Percentiles rank a stretch among this genome's conserved stretches.
These are phyloP conservation scores for Termitomyces sp. DNA, from an alignment of 768 basidiomycete species.

Conservation along the genomic window DNA sequence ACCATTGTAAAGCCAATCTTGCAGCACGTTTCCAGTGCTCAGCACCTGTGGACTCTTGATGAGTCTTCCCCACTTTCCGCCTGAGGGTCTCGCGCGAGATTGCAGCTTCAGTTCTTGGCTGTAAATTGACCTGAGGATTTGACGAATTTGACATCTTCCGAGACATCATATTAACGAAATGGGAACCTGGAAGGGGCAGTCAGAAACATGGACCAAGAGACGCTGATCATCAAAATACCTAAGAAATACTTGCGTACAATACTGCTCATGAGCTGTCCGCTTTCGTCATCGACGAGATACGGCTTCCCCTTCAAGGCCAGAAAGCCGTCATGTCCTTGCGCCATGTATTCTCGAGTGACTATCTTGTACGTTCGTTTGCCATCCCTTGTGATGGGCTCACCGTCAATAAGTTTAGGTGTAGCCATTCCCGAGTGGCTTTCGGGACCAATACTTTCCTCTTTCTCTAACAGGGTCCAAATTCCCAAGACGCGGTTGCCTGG, in stretches of 20 bases:
- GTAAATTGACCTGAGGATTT: conserved; percentile 22
- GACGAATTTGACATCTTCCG: conserved; percentile 26
- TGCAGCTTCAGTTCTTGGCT: conserved; percentile 37
- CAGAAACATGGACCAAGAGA: not conserved
- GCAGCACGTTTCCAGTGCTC: conserved; percentile 47
- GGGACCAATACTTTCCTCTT: conserved; percentile 23
- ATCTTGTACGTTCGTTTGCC: conserved; percentile 65
- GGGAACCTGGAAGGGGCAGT: conserved; percentile 47
- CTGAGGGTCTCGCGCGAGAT: conserved; percentile 45
- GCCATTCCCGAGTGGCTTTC: conserved; percentile 13
- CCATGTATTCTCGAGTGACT: conserved; percentile 86
- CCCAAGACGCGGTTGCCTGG: conserved; percentile 71
- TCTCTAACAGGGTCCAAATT: conserved; percentile 54
- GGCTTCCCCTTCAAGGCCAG: conserved; percentile 55
- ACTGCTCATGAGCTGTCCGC: conserved; percentile 70
- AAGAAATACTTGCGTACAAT: conserved; percentile 83
- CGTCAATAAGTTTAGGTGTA: conserved; percentile 33
- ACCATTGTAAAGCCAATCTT: conserved; percentile 34
- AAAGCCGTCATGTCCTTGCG: conserved; percentile 81
- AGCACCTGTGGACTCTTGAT: conserved; percentile 22
- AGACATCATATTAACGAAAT: conserved; percentile 65
- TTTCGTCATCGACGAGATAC: conserved; percentile 79
- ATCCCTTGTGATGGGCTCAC: conserved; percentile 49
- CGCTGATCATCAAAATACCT: conserved; percentile 37
- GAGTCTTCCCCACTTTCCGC: conserved; percentile 17